Base-by-base conservation (phyloP, 208 protist species). In the Leishmania mexicana region DNA sequence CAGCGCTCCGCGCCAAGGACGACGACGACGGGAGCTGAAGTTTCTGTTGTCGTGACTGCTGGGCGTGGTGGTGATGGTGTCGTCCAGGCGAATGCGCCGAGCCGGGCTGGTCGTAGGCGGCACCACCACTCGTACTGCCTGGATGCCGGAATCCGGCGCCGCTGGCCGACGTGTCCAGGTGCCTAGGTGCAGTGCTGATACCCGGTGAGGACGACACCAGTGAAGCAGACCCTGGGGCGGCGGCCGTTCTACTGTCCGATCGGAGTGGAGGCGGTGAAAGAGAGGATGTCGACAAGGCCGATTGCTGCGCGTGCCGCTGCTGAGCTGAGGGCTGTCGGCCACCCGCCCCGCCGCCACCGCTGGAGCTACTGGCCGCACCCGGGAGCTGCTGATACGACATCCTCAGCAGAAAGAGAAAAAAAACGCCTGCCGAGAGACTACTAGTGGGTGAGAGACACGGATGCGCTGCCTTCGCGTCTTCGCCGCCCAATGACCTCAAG, bases 271-370 rank as follows among this genome's bases (percentile, higher is more conserved):
- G 79, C 11, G 71, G 71, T 8, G 45, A 54, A 17, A 24, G 38
- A 24, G 78, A 45, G 1, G 78, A 54, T 51, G 78, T n/a, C 11
- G 47, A 21, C 17, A 31, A 62, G 4, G 17, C 45, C 11, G 58
- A 51, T 58, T 65, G 71, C 45, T 47, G 70, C 13, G 38, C n/a
- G 57, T 81, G 68, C 42, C 64, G 71, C 71, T 76, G 79, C 11
- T 13, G 35, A 45, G 75, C 40, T 53, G 78, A 38, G 47, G 57
- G 75, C 57, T 53, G 21, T 35, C 79, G 38, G 49, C 70, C 6
- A 53, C 78, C 54, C 57, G 53, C 42, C 40, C 45, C 68, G 21
- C 68, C 5, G 24, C 40, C n/a, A 5, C 45, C 68, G 45, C 68
- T 74, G 68, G 42, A 31, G 28, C 45, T 31, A 15, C 45, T n/a